Base-by-base conservation (phyloP, 192 early-diverging fungal species). In the Backusella tuberculispora region DNA sequence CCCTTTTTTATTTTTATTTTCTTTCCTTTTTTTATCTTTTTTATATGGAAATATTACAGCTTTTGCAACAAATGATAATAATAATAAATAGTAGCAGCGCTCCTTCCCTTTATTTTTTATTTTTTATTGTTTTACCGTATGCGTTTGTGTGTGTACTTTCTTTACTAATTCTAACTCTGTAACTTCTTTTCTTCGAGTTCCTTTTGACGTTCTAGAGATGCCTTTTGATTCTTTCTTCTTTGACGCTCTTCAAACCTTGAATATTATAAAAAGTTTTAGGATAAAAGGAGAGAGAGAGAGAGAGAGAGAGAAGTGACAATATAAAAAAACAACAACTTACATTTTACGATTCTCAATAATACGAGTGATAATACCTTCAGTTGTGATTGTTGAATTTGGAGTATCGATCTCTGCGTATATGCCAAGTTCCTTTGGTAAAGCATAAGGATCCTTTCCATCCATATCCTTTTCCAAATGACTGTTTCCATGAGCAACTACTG, bases 321-420 rank as follows among this genome's bases (percentile, higher is more conserved):
- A 60, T 60, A 60, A 0, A 60, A 5, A 60, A 9, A 24, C 2
- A 17, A 60, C 8, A 43, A 78, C 90, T 82, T 88, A 97, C 86
- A 91, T 75, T 78, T 92, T 89, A 56, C 94, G 87, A 82, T 96
- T 92, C 34, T 87, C 92, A 68, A 98, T 92, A 77, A 98, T 97
- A 43, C 97, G 89, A 70, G 91, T 84, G 73, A 98, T 95, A 68
- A 98, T 97, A 7, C 88, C 84, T 50, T 93, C 88, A 17, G 96
- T 97, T 17, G 95, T 95, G 67, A 97, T 84, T 74, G 89, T 87
- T 53, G 88, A 88, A 29, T 86, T 84, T 38, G 93, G 91, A 65
- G 94, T 92, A 41, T 93, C 90, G 53, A 98, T 89, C 81, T 94
- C 90, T 63, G 78, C 77, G 80, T 93, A 96, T 76, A 98, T 94